Conservation (phyloP, 169 alveolate genomes). For the Amoebophrya sp. region DNA sequence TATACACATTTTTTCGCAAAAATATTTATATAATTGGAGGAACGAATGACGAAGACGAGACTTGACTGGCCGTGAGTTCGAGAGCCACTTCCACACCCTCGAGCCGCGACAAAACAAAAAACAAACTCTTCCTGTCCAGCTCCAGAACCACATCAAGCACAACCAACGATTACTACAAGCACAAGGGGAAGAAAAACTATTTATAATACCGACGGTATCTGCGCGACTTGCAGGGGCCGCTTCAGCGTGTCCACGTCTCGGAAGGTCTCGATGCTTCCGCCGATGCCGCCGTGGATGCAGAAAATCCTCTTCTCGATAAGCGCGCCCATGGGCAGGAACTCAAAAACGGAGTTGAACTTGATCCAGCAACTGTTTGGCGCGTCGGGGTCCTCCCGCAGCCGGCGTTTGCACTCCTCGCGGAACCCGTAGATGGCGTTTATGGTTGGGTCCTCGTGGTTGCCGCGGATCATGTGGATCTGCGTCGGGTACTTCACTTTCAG, state of each 20-base stretch:
- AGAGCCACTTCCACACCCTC: no score
- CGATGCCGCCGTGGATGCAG: conserved; percentile 99
- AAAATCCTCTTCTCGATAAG: conserved; percentile 86
- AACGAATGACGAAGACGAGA: no score
- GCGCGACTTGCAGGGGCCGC: conserved; percentile 92
- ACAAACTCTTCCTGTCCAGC: no score
- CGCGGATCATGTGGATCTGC: conserved; percentile 92
- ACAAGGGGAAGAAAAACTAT: no score
- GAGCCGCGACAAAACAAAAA: no score
- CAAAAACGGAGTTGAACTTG: conserved; percentile 88
- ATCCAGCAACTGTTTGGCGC: conserved; percentile 67
- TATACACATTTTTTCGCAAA: no score
- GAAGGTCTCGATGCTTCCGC: conserved; percentile 74
- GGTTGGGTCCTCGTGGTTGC: conserved; percentile 73
- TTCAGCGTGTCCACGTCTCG: conserved; percentile 75
- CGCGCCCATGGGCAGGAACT: conserved; percentile 95
- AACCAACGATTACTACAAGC: no score
- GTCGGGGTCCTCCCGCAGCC: conserved; percentile 81
- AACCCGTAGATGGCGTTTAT: conserved; percentile 95
- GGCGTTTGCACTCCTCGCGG: conserved; percentile 88
- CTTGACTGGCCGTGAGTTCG: no score
- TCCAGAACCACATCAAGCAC: no score
- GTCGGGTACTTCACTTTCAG: conserved; percentile 80
- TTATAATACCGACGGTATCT: conserved; percentile 53
- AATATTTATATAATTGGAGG: no score